Base-by-base conservation (phyloP, 2,329 filamentous ascomycete genomes). In the Diaporthe vaccinii region DNA sequence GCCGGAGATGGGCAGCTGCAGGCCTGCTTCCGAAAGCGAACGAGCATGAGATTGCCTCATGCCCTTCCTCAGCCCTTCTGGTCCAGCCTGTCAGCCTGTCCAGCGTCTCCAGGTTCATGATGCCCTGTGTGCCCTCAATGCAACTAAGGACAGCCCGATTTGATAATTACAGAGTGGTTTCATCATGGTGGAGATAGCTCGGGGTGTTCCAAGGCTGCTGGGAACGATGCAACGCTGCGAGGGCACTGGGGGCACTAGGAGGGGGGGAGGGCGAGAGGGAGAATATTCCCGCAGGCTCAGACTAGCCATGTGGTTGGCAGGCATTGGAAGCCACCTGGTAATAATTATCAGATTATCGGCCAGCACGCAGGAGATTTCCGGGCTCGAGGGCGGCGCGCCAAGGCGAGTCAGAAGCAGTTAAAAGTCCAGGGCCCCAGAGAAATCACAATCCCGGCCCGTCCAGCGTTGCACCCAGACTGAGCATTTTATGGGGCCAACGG, bases 281-380 rank as follows among this genome's bases (percentile, higher is more conserved):
- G 46, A 68, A 68, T 68, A 68, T 68, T 68, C 65, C 65, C 65
- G 65, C 65, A 68, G 46, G 44, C 20, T 39, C 46, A 39, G 22
- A 68, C 65, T 68, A 68, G 65, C 65, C 65, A 68, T 68, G 65
- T 68, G 65, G 65, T 68, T 68, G 65, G 65, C 65, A 68, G 65
- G 65, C 65, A 68, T 68, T 68, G 65, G 65, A 53, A 68, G 65
- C 46, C 65, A 53, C 65, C 65, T 68, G 65, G 46, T 53, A 53
- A 68, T 53, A 53, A 68, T 39, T 68, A 39, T 53, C 65, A 53
- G 65, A 68, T 68, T 68, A 53, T 68, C 65, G 46, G 65, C 65
- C 65, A 68, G 65, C 49, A 39, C 59, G 46, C 65, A 68, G 62
- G 62, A 68, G 46, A 68, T 68, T 53, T 68, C 65, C 65, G 65